These are phyloP conservation scores for Epichloe festucae DNA, from an alignment of 2,329 filamentous ascomycete genomes.

Conservation along the genomic window DNA sequence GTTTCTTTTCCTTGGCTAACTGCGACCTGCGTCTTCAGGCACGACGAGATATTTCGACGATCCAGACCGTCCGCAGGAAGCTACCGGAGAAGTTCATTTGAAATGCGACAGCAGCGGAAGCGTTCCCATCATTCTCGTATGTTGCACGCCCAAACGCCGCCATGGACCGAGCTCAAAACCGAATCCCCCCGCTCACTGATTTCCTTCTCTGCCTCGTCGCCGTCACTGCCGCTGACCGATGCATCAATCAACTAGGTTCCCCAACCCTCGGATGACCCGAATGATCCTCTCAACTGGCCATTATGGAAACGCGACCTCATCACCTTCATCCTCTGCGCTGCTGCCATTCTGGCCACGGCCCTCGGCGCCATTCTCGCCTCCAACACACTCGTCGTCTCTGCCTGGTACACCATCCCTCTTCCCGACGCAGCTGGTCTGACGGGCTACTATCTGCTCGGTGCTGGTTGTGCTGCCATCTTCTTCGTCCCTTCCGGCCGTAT, in stretches of 20 bases:
- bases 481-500: conserved; percentile 80
- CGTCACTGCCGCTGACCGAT: neutral
- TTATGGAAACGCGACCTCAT: conserved; percentile 75
- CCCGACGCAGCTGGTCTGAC: conserved; percentile 72
- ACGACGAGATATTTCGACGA: conserved; percentile 54
- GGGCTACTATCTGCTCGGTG: conserved; percentile 75
- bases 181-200: neutral
- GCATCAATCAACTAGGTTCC: conserved; percentile 35
- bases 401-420: conserved; percentile 52
- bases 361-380: conserved; percentile 80
- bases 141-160: conserved; percentile 5
- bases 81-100: conserved; percentile 33
- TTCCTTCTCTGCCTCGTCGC: neutral
- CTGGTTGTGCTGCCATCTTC: conserved; percentile 67
- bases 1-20: neutral
- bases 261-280: conserved; percentile 81
- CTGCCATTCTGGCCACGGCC: conserved; percentile 71
- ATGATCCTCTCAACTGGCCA: conserved; percentile 79
- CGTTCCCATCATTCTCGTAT: conserved; percentile 62
- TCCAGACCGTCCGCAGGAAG: conserved; percentile 32
- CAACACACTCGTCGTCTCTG: conserved; percentile 66
- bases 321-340: conserved; percentile 62
- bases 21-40: conserved; percentile 24
- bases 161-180: neutral
- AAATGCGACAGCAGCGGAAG: conserved; percentile 61